These are phyloP conservation scores for Yamadazyma scolyti DNA, from an alignment of 805 yeast species.

Conservation along the genomic window DNA sequence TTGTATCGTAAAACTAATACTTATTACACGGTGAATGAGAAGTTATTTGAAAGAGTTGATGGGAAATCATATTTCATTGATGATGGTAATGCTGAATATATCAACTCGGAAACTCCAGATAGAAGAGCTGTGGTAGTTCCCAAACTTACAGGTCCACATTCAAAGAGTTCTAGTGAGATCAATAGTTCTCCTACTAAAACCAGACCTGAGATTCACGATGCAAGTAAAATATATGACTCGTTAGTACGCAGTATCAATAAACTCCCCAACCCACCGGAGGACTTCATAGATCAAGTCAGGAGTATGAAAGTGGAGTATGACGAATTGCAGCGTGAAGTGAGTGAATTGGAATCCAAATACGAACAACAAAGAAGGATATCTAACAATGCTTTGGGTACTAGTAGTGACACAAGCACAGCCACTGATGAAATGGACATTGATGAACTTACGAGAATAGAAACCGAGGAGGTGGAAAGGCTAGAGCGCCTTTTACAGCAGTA, in stretches of 20 bases:
- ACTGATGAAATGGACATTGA: constrained; percentile 24
- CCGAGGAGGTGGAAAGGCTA: constrained; percentile 40
- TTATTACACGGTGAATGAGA: constrained; percentile 1
- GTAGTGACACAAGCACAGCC: constrained; percentile 2
- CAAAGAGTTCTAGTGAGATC: constrained; percentile 4
- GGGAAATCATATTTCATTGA: constrained; percentile 38
- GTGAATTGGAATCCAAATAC: constrained; percentile 39
- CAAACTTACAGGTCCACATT: constrained; percentile 9
- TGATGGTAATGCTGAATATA: constrained; percentile 25
- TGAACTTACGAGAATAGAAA: constrained; percentile 42
- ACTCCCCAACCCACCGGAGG: constrained; percentile 16
- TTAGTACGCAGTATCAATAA: constrained; percentile 9
- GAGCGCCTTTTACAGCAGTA: constrained; percentile 33
- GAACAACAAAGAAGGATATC: constrained; percentile 41
- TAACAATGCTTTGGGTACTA: constrained; percentile 14
- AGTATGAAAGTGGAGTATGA: constrained; percentile 37
- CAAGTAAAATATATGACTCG: constrained; percentile 6
- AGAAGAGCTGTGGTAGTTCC: constrained; percentile 29
- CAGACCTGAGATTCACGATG: constrained; percentile 2
- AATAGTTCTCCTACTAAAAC: constrained; percentile 11
- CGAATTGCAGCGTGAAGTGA: constrained; percentile 33
- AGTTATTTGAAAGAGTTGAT: constrained; percentile 44
- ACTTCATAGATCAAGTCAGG: constrained; percentile 24
- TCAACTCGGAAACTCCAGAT: constrained; percentile 17
- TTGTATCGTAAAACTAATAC: constrained; percentile 41